Base-by-base conservation (phyloP, 495 filamentous ascomycete species). In the Penicillium pancosmium region DNA sequence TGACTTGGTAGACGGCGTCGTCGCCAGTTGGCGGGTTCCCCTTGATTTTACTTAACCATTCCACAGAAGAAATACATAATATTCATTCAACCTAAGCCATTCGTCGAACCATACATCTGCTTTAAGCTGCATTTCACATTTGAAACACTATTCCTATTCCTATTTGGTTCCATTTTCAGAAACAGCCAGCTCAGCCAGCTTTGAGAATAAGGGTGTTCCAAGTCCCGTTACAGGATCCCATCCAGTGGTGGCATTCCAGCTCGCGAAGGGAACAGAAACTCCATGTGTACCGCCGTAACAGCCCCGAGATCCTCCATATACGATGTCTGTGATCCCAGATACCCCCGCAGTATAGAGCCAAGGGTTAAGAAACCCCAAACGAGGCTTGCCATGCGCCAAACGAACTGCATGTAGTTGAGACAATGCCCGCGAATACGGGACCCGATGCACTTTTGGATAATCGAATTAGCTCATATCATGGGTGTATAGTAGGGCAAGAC, bases 341-440 rank as follows among this genome's bases (percentile, higher is more conserved):
- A 72, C 64, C 1, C 71, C 74, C 4, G 64, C 65, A 10, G 73
- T 75, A 68, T 88, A 90, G 15, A 90, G 68, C 82, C 82, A 85
- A 1, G 86, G 86, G 60, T 88, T 90, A 41, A 89, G 64, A 66
- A 88, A 88, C 1, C 86, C 85, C 33, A 88, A 67, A 1, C 77
- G 75, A 40, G 71, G 71, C 58, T 80, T 73, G 8, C 79, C 78
- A 6, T 68, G 53, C 33, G 68, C 59, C 21, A 88, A 62, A 5
- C 85, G 78, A n/a, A 77, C 78, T 52, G 83, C 80, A 61, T 88
- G 88, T 19, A 89, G 55, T 40, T 84, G 72, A 27, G 82, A 77
- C n/a, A 34, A 86, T 73, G 7, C 68, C 78, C 0, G 82, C 80
- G 63, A 86, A 80, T 0, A 80, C 78, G 12, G 84, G 84, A 0